A percentile compares a stretch with the other conserved stretches of the same genome.
Evolutionary conservation across 2,329 filamentous ascomycete genomes (phyloP).

Genomic region (Sarocladium kiliense): DNA sequence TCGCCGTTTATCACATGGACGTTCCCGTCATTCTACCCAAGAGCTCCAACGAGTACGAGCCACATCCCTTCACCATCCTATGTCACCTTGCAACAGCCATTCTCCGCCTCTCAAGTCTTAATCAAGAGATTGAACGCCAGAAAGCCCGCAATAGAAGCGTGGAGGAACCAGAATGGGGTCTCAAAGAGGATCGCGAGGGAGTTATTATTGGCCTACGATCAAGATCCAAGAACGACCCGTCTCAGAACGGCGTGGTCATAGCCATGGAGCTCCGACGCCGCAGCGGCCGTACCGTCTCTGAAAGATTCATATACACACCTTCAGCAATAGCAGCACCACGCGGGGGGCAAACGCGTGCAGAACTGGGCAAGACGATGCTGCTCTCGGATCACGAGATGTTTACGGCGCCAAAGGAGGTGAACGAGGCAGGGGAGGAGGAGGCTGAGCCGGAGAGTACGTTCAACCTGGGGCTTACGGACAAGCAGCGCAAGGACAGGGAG

Average conservation of each 20-base stretch:
- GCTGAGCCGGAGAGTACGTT: conserved; percentile 72
- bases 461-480: conserved; percentile 79
- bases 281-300: conserved; percentile 71
- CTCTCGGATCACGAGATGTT: conserved; percentile 75
- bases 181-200: conserved; percentile 73
- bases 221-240: conserved; percentile 34
- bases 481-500: conserved; percentile 81
- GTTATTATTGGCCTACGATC: conserved; percentile 62
- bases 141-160: conserved; percentile 71
- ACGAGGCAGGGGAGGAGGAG: conserved; percentile 29
- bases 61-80: conserved; percentile 66
- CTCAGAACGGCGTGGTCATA: conserved; percentile 56
- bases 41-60: conserved; percentile 51
- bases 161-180: conserved; percentile 71
- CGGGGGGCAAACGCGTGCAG: conserved; percentile 12
- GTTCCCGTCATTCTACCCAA: conserved; percentile 52
- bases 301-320: conserved; percentile 53
- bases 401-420: conserved; percentile 35
- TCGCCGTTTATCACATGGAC: conserved; percentile 80
- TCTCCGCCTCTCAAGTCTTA: conserved; percentile 65
- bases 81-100: conserved; percentile 86
- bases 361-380: conserved; percentile 42
- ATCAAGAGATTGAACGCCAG: conserved; percentile 69
- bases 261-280: conserved; percentile 83
- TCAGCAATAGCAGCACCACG: conserved; percentile 10